phyloP scores from a whole-genome alignment of 202 grass and related monocot genomes.

The Sporobolus alterniflorus region DNA sequence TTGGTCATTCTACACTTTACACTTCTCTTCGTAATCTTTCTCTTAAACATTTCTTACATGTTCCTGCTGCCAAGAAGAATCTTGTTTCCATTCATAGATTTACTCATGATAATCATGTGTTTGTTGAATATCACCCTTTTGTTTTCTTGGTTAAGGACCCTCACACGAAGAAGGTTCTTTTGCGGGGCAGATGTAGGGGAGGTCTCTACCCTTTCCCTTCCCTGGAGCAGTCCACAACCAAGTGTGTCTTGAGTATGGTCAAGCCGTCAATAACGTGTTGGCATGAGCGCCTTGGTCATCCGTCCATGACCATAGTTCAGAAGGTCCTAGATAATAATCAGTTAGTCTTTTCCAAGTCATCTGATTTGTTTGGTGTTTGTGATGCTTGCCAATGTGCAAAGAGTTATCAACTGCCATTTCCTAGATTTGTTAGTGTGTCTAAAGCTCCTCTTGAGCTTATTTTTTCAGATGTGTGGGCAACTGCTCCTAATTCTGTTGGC shows the following conservation, averaged over 20 bases:
- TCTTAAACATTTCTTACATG: no score
- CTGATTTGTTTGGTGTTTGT: not conserved
- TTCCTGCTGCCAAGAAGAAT: no score
- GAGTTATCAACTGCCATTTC: not conserved
- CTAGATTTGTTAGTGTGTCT: not conserved
- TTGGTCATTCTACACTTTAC: no score
- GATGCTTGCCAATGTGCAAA: not conserved
- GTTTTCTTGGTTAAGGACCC: no score
- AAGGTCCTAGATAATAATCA: not conserved
- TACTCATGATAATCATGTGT: no score
- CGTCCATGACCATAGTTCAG: not conserved
- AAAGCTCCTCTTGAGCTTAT: no score
- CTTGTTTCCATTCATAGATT: no score
- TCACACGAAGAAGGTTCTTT: no score
- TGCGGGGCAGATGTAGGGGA: not conserved
- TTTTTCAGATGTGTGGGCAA: not conserved
- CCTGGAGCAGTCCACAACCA: no score
- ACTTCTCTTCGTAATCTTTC: no score
- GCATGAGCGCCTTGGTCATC: not conserved
- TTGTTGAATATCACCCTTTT: no score
- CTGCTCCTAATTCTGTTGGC: not conserved
- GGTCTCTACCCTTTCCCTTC: not conserved
- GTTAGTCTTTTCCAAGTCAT: not conserved
- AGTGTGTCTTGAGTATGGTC: no score
- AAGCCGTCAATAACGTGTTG: not conserved